Percentiles rank a stretch among this genome's conserved stretches.
These are phyloP conservation scores for Helenozyma baotianmanensis DNA, from an alignment of 805 yeast species.

Conservation along the genomic window DNA sequence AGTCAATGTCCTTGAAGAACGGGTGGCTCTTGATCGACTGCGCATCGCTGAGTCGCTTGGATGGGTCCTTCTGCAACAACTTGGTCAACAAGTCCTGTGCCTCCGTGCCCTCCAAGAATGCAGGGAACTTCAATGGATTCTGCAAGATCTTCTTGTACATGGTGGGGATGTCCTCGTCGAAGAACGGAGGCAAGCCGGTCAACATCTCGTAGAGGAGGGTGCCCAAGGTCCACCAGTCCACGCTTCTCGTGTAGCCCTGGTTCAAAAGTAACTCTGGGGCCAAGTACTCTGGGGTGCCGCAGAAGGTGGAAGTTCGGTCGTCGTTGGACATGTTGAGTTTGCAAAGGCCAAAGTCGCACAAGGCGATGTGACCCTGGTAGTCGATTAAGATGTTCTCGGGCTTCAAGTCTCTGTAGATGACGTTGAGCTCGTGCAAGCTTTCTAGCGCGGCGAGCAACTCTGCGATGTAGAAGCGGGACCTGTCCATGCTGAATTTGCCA, in stretches of 20 bases:
- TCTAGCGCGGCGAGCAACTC: constrained; percentile 92
- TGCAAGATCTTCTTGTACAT: constrained; percentile 93
- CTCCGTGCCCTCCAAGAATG: constrained; percentile 71
- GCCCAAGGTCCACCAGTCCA: constrained; percentile 99
- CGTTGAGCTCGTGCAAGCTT: constrained; percentile 84
- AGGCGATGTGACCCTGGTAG: constrained; percentile 95
- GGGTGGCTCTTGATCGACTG: constrained; percentile 77
- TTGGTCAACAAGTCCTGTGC: constrained; percentile 77
- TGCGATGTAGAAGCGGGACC: constrained; percentile 91
- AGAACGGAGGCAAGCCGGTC: constrained; percentile 95
- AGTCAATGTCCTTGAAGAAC: constrained; percentile 85
- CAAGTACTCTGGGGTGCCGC: constrained; percentile 97
- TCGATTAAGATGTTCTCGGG: constrained; percentile 94
- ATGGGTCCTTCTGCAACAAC: constrained; percentile 81
- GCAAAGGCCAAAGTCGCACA: constrained; percentile 96
- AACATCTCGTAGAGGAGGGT: constrained; percentile 92
- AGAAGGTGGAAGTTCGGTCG: constrained; percentile 86
- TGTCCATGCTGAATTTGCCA: constrained; percentile 80
- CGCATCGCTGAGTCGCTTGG: constrained; percentile 75
- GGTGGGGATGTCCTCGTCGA: constrained; percentile 85
- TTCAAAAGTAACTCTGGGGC: constrained; percentile 92
- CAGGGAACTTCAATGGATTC: constrained; percentile 86
- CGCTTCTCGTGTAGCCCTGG: constrained; percentile 91
- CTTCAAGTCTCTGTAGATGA: constrained; percentile 90
- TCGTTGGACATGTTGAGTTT: constrained; percentile 89